These are phyloP conservation scores for Sporobolomyces phaffii DNA, from an alignment of 768 basidiomycete genomes.

Conservation along the genomic window DNA sequence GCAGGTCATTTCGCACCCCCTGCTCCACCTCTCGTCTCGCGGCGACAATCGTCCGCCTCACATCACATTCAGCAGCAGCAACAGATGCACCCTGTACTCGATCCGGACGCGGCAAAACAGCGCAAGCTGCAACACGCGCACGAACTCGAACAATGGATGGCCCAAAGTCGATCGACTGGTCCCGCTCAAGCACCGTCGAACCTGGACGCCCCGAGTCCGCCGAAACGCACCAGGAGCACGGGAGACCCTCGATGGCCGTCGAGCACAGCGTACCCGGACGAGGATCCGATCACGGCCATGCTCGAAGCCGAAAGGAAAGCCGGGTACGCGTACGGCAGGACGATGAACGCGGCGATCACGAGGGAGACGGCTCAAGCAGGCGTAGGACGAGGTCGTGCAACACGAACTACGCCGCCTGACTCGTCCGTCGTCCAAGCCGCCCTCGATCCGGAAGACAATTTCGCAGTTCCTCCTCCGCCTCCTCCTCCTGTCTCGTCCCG, in stretches of 20 bases:
- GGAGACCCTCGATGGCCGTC: not conserved
- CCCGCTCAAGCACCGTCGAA: too few species aligned
- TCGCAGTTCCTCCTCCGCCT: not conserved
- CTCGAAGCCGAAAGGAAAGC: conserved; percentile 18
- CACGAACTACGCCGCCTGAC: too few species aligned
- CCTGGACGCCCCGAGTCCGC: not conserved
- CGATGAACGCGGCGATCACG: not conserved
- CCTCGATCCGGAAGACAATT: not conserved
- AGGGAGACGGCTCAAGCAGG: not conserved
- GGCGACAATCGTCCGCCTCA: not conserved
- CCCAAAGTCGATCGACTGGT: not conserved
- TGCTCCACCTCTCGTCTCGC: not conserved
- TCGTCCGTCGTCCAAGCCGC: too few species aligned
- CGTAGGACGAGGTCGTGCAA: not conserved
- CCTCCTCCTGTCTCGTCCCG: not conserved
- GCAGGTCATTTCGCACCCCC: not conserved
- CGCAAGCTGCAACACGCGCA: conserved; percentile 5
- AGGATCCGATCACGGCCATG: conserved; percentile 15
- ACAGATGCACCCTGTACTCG: not conserved
- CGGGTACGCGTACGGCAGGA: not conserved
- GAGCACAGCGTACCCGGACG: too few species aligned
- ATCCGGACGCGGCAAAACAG: not conserved
- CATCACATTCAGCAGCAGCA: not conserved
- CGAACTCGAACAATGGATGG: conserved; percentile 1
- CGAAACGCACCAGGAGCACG: not conserved